Evolutionary conservation across 2,329 filamentous ascomycete species (phyloP), one percentile per base, ranked within the genome.

Genomic region (Fusarium sp.): DNA sequence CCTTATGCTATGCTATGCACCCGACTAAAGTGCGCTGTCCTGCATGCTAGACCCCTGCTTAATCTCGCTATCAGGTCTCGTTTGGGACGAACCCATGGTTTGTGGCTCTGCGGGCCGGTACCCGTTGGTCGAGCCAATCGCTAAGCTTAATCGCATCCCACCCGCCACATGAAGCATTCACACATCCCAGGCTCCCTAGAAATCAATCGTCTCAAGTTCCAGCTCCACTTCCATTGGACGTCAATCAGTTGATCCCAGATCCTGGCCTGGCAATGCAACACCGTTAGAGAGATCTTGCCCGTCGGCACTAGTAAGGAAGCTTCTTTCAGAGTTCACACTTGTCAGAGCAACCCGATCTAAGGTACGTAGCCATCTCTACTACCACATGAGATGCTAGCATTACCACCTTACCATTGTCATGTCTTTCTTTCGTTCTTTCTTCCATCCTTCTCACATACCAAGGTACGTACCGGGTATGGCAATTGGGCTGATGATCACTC

Each of bases 1-100:
- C n/a, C n/a, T 23, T 43, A 49, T 28, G 16, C 37, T 23, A 23
- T 30, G 46, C 21, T 53, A 44, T 21, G 6, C 25, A 40, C 37
- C 13, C 7, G 42, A 12, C 42, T 11, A 18, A 12, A 54, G 35
- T 40, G 33, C 19, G 16, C 33, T 38, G 19, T 38, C 50, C 33
- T 28, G 50, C 30, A 47, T 49, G 32, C 30, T 37, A 19, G 56
- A 68, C 74, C 74, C 70, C 72, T 69, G 72, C 52, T 57, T 64
- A 77, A 77, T 77, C 60, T 78, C 74, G 64, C 67, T 71, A 69
- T 60, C 53, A 40, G 52, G 42, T 59, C 50, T 43, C 30, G 54
- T 61, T 69, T 59, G 43, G 54, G 61, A 52, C 30, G 49, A 64
- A 60, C 42, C 46, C 57, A 53, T 67, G 58, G 56, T 58, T 57